phyloP scores from a whole-genome alignment of 78 protist genomes.

The Tieghemostelium lacteum region DNA sequence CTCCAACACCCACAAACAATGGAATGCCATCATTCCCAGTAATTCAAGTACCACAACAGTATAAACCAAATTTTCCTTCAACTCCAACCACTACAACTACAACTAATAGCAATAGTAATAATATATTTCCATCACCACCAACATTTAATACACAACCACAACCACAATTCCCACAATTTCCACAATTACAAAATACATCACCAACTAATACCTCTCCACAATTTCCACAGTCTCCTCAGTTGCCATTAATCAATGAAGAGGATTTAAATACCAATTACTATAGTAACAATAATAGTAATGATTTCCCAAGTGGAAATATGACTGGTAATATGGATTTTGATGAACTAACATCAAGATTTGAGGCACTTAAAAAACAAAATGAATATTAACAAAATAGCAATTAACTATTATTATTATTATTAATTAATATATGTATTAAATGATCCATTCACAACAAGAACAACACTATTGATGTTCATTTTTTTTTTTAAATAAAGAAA shows the following conservation, averaged over 20 bases:
- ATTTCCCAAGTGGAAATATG: neutral
- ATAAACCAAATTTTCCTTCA: conserved; percentile 26
- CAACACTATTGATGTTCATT: too few relatives aligned
- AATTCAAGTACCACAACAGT: conserved; percentile 4
- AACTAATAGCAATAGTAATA: conserved; percentile 14
- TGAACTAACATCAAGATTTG: conserved; percentile 54
- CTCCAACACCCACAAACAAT: conserved; percentile 10
- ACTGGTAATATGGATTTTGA: conserved; percentile 40
- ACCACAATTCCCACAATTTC: conserved; percentile 35
- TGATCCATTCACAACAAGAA: too few relatives aligned
- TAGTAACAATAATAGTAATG: neutral
- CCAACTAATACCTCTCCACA: neutral
- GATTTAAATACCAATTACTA: neutral
- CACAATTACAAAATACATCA: neutral
- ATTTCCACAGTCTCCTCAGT: conserved; percentile 9
- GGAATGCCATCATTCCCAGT: neutral
- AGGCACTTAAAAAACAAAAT: conserved; percentile 47
- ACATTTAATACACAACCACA: conserved; percentile 20
- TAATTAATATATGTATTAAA: too few relatives aligned
- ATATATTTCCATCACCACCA: conserved; percentile 6
- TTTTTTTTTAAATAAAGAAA: too few relatives aligned
- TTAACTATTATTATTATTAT: too few relatives aligned
- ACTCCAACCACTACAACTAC: conserved; percentile 19
- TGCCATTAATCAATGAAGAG: neutral
- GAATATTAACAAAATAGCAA: neutral